Conservation (phyloP, 2,329 filamentous ascomycete species). For the Clarireedia homoeocarpa region DNA sequence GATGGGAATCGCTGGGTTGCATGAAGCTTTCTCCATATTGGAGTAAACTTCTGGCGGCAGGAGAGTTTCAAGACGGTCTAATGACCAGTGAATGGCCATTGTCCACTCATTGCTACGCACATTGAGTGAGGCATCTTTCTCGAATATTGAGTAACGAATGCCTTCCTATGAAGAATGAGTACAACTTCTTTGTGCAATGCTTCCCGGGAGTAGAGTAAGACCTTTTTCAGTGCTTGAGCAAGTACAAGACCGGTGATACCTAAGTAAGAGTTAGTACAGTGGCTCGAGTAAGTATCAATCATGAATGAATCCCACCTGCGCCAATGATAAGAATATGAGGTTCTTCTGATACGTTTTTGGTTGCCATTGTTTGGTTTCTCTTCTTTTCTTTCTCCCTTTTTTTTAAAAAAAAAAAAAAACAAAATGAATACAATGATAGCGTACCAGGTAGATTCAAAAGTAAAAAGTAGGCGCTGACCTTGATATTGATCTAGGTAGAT, state of each 20-base stretch:
- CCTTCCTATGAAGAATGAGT: slow-evolving; percentile 13
- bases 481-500: too few relatives aligned
- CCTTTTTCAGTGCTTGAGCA: neutral
- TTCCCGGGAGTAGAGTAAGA: neutral
- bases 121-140: slow-evolving; percentile 24
- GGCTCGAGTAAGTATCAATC: too few relatives aligned
- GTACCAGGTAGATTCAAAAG: too few relatives aligned
- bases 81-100: slow-evolving; percentile 30
- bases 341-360: neutral
- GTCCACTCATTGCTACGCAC: slow-evolving; percentile 29
- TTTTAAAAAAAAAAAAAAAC: too few relatives aligned
- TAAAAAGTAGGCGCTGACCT: too few relatives aligned
- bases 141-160: slow-evolving; percentile 28
- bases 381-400: too few relatives aligned
- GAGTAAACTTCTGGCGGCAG: slow-evolving; percentile 24
- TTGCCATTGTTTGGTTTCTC: neutral
- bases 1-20: slow-evolving; percentile 21
- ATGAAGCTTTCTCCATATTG: slow-evolving; percentile 18
- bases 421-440: too few relatives aligned
- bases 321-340: neutral
- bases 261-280: too few relatives aligned
- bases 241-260: neutral
- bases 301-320: neutral
- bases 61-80: slow-evolving; percentile 23
- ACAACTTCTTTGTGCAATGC: neutral